Base-by-base conservation (phyloP, 805 yeast genomes). In the Tetrapisispora nanseiensis region DNA sequence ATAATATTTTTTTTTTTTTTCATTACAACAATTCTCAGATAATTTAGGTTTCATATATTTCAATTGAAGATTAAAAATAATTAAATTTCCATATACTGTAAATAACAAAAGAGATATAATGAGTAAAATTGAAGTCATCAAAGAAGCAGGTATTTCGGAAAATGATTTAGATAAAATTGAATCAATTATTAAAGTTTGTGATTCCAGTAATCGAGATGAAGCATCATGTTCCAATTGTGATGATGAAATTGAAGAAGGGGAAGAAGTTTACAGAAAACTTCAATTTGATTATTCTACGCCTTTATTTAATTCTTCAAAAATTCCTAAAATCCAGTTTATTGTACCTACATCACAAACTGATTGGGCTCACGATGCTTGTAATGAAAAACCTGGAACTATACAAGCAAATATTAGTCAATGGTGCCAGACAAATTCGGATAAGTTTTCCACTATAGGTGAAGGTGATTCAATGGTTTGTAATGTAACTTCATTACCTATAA, bases 301-400 rank as follows among this genome's bases (percentile, higher is more conserved):
- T 6, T 66, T 87, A 23, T 86, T 83, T 76, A 80, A 82, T 45
- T 70, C 89, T 6, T 78, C 95, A 0, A 73, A 72, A 47, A 78
- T 83, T 1, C 78, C 77, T 34, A 80, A 78, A 3, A 56, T 82
- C 20, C 97, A 89, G 51, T 66, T 86, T 19, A 63, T 90, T 27
- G 79, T 89, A 0, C 82, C 95, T 2, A 87, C 97, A 0, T 94
- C 92, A 10, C 78, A 79, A 50, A 57, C 74, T 0, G 95, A 90
- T 61, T 90, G 98, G 98, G 67, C 64, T 13, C 90, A 76, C 47
- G 83, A 83, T 54, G 85, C 95, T 2, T 68, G 71, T 8, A 36
- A 21, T 16, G 66, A 59, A 24, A 74, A 71, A 24, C 40, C 55
- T 20, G 62, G 67, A 3, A 67, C 78, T 0, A 65, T 82, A 29